Percentiles rank a stretch among this genome's conserved stretches.
Evolutionary conservation across 2,329 filamentous ascomycete species (phyloP).

Genomic region (Rhexocercosporidium sp.): DNA sequence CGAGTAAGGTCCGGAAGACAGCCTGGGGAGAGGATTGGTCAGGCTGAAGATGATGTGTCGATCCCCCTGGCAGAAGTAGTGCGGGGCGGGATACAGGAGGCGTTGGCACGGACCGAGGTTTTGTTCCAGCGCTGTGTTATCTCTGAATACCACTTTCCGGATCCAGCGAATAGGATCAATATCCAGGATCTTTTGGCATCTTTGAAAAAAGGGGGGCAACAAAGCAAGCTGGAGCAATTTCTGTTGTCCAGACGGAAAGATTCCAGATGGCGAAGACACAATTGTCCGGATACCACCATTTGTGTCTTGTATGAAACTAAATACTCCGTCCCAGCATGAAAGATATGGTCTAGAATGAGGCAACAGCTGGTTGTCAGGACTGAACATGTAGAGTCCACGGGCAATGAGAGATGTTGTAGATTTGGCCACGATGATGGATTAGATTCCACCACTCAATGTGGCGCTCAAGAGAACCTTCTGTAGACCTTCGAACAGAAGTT

Average conservation of each 20-base stretch:
- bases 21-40: conserved; percentile 17
- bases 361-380: no score
- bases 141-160: conserved; percentile 3
- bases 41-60: conserved; percentile 11
- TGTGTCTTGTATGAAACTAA: no score
- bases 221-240: neutral
- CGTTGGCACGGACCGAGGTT: conserved; percentile 18
- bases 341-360: no score
- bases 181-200: neutral
- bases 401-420: no score
- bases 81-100: neutral
- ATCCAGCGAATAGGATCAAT: conserved; percentile 7
- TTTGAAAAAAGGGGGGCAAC: neutral
- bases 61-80: conserved; percentile 11
- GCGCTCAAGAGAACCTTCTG: no score
- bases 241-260: neutral
- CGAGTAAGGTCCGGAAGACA: conserved; percentile 19
- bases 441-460: no score
- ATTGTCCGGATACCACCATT: neutral
- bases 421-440: no score
- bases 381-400: no score
- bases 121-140: neutral
- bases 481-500: no score
- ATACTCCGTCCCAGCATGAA: no score
- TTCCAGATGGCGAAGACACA: neutral